Percentiles rank a stretch among this genome's conserved stretches.
These are phyloP conservation scores for Podaxis sp. DNA, from an alignment of 768 basidiomycete species.

Conservation along the genomic window DNA sequence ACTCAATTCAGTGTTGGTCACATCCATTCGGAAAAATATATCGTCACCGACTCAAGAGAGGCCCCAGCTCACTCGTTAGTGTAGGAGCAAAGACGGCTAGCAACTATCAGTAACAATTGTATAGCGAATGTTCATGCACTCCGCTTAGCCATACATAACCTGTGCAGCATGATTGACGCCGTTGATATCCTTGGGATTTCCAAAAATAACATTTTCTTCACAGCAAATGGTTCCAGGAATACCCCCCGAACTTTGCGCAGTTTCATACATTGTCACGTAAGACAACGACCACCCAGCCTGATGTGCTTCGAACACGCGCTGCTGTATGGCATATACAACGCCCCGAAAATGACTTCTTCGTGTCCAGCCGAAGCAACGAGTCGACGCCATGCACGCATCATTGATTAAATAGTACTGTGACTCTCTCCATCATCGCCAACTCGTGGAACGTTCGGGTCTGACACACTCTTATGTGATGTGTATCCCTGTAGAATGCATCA, in stretches of 20 bases:
- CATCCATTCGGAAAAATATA: neutral
- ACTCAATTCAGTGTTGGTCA: neutral
- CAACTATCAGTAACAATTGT: neutral
- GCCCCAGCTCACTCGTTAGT: neutral
- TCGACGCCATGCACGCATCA: neutral
- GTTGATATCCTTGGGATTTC: neutral
- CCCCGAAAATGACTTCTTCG: neutral
- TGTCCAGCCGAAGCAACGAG: slow-evolving; percentile 5
- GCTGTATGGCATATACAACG: neutral
- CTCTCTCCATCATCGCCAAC: slow-evolving; percentile 1
- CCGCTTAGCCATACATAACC: neutral
- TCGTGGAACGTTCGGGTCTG: neutral
- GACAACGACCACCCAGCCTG: neutral
- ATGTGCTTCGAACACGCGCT: neutral
- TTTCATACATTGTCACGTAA: slow-evolving; percentile 1
- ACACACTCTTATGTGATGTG: neutral
- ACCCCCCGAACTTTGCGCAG: slow-evolving; percentile 6
- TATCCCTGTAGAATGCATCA: neutral
- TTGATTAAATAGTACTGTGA: neutral
- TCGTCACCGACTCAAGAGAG: neutral
- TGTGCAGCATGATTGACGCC: neutral
- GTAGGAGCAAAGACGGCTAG: neutral
- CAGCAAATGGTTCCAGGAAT: neutral
- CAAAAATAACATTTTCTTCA: neutral
- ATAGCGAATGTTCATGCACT: neutral